Evolutionary conservation across 1,284 basidiomycete genomes (phyloP).

Genomic region (Abortiporus biennis): DNA sequence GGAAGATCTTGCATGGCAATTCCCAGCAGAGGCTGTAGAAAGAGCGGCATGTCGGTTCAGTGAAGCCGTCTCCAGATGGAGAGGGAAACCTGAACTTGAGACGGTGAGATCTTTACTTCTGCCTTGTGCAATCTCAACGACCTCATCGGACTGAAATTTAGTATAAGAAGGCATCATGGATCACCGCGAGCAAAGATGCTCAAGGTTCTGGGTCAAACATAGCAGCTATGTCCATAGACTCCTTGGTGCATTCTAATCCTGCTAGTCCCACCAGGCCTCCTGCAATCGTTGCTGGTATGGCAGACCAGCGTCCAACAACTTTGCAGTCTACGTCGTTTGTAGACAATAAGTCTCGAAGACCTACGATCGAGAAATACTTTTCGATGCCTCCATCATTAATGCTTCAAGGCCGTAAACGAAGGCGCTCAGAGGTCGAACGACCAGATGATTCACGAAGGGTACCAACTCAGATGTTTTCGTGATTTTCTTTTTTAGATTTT

Average conservation of each 20-base stretch:
- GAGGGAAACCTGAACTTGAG: conserved; percentile 77
- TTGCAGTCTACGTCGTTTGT: background rate
- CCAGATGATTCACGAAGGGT: conserved; percentile 19
- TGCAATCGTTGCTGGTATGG: conserved; percentile 10
- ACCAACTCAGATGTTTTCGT: conserved; percentile 11
- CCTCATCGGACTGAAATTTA: conserved; percentile 20
- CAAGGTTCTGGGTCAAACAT: conserved; percentile 26
- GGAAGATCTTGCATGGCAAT: conserved; percentile 73
- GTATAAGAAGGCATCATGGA: conserved; percentile 48
- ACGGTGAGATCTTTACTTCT: conserved; percentile 39
- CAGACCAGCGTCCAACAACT: conserved; percentile 10
- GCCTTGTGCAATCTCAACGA: conserved; percentile 6
- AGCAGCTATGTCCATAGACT: conserved; percentile 49
- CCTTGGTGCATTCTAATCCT: conserved; percentile 57
- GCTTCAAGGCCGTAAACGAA: conserved; percentile 21
- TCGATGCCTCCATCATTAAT: conserved; percentile 25
- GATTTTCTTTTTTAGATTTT: no score
- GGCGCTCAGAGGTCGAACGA: conserved; percentile 22
- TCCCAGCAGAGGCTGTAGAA: conserved; percentile 76
- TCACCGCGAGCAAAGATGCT: conserved; percentile 19
- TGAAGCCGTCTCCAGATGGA: conserved; percentile 72
- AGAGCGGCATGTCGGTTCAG: conserved; percentile 71
- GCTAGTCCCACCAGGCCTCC: conserved; percentile 36
- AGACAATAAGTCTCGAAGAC: conserved; percentile 8
- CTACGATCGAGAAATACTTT: conserved; percentile 38